phyloP scores from a whole-genome alignment of 768 basidiomycete species.

The Suillus variegatus region DNA sequence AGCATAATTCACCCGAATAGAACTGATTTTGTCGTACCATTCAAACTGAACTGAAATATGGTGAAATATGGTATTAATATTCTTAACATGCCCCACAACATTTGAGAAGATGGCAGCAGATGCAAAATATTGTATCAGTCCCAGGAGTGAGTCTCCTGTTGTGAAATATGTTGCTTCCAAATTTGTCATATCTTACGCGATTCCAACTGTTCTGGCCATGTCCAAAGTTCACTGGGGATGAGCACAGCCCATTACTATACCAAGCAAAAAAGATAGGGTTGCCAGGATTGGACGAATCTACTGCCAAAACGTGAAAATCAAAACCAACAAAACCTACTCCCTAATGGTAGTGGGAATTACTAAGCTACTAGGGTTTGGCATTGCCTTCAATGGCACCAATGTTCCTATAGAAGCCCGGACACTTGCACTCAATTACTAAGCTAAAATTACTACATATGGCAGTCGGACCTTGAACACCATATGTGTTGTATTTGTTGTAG shows the following conservation, averaged over 20 bases:
- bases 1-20: background rate
- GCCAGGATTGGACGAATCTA: too few relatives aligned
- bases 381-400: too few relatives aligned
- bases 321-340: too few relatives aligned
- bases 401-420: background rate
- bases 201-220: too few relatives aligned
- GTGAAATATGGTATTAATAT: background rate
- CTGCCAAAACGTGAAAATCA: too few relatives aligned
- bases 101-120: background rate
- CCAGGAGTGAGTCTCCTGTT: background rate
- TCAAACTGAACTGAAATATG: background rate
- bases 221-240: too few relatives aligned
- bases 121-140: background rate
- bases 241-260: too few relatives aligned
- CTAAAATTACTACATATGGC: background rate
- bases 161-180: background rate
- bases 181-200: background rate
- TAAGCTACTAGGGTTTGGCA: too few relatives aligned
- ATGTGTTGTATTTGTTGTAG: background rate
- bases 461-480: background rate
- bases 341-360: too few relatives aligned
- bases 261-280: too few relatives aligned
- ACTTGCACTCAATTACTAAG: background rate
- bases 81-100: background rate
- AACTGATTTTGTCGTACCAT: background rate